Evolutionary conservation across 306 rosid species (phyloP).

Genomic region (Fragaria vesca): DNA sequence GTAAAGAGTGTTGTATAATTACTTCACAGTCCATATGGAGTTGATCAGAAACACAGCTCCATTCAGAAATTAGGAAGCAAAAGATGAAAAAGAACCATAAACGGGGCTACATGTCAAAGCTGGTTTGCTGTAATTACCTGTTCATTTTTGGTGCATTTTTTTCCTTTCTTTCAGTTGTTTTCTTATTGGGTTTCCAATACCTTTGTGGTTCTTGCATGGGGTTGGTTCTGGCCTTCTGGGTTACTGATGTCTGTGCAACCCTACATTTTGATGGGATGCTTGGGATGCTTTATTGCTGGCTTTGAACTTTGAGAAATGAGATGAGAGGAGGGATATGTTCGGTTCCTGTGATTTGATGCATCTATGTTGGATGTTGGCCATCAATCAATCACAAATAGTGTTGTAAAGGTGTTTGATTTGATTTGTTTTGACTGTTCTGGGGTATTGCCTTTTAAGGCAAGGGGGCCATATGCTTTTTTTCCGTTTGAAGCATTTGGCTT

Average conservation of each 20-base stretch:
- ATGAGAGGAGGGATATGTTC: conserved; percentile 26
- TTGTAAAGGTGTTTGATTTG: conserved; percentile 46
- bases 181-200: conserved; percentile 9
- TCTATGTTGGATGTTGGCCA: conserved; percentile 52
- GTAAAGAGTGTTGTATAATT: conserved; percentile 20
- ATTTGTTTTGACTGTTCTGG: conserved; percentile 12
- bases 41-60: conserved; percentile 30
- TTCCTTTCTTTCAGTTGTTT: not conserved
- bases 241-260: conserved; percentile 37
- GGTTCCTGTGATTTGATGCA: conserved; percentile 50
- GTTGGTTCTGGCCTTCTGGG: conserved; percentile 21
- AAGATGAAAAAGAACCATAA: not conserved
- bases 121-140: conserved; percentile 35
- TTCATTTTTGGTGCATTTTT: not conserved
- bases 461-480: conserved; percentile 40
- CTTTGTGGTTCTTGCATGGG: conserved; percentile 2
- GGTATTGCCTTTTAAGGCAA: conserved; percentile 27
- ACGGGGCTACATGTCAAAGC: conserved; percentile 23
- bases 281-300: conserved; percentile 47
- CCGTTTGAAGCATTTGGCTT: conserved; percentile 19
- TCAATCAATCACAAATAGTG: conserved; percentile 36
- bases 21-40: conserved; percentile 16
- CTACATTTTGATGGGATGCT: conserved; percentile 48
- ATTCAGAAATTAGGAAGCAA: not conserved
- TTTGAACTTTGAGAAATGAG: conserved; percentile 39